Evolutionary conservation across 495 filamentous ascomycete species (phyloP).

Genomic region (Astrothelium macrocarpum): DNA sequence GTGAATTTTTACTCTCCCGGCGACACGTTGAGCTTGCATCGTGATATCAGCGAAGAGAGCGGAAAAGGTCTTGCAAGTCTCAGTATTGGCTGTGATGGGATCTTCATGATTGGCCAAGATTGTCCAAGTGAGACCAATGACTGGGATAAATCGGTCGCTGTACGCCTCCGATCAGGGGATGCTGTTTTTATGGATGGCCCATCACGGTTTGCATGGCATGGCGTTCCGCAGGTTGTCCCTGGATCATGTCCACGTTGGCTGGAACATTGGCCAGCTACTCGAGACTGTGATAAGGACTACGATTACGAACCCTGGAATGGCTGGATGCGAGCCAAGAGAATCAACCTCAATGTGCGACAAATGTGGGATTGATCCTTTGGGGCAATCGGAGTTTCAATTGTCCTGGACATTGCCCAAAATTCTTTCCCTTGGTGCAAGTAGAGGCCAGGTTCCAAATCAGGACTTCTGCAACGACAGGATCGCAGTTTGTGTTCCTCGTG

Average conservation of each 20-base stretch:
- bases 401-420: neutral
- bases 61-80: slow-evolving; percentile 68
- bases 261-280: slow-evolving; percentile 59
- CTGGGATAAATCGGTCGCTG: slow-evolving; percentile 60
- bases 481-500: too few relatives aligned
- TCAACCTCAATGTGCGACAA: slow-evolving; percentile 88
- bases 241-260: slow-evolving; percentile 69
- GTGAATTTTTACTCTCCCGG: slow-evolving; percentile 83
- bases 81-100: slow-evolving; percentile 76
- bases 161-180: slow-evolving; percentile 68
- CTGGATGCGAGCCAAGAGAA: slow-evolving; percentile 77
- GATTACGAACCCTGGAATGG: slow-evolving; percentile 58
- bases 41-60: slow-evolving; percentile 78
- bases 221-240: slow-evolving; percentile 70
- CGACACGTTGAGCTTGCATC: slow-evolving; percentile 78
- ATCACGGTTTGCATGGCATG: slow-evolving; percentile 64
- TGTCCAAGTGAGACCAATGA: slow-evolving; percentile 24
- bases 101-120: slow-evolving; percentile 62
- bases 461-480: too few relatives aligned
- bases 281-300: slow-evolving; percentile 20
- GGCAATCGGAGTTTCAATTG: too few relatives aligned
- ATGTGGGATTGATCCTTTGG: slow-evolving; percentile 61
- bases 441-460: too few relatives aligned
- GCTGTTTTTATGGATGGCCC: slow-evolving; percentile 48
- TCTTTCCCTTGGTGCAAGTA: too few relatives aligned